phyloP scores from a whole-genome alignment of 2,329 filamentous ascomycete genomes.

The Botryotinia convoluta region DNA sequence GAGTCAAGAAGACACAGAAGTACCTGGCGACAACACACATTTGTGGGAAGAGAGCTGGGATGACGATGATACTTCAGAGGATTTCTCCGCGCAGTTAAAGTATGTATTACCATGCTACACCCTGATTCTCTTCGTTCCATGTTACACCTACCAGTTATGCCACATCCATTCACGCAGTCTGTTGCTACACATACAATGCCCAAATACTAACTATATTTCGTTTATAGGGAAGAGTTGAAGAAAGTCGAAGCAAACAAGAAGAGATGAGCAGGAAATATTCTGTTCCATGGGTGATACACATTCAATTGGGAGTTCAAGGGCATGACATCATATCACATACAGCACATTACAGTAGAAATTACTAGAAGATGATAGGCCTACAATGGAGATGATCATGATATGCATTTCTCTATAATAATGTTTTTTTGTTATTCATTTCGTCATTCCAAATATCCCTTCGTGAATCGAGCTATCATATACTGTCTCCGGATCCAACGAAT shows the following conservation, averaged over 20 bases:
- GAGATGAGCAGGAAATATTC: slow-evolving; percentile 43
- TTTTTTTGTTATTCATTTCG: slow-evolving; percentile 10
- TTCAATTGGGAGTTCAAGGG: slow-evolving; percentile 10
- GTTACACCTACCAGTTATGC: neutral
- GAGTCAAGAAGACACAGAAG: slow-evolving; percentile 86
- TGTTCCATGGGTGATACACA: neutral
- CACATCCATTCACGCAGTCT: neutral
- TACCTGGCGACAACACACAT: slow-evolving; percentile 72
- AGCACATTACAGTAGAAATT: slow-evolving; percentile 5
- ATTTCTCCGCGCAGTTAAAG: slow-evolving; percentile 94
- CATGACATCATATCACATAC: slow-evolving; percentile 13
- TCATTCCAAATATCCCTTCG: slow-evolving; percentile 30
- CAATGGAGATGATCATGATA: slow-evolving; percentile 10
- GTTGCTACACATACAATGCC: neutral
- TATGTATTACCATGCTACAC: slow-evolving; percentile 46
- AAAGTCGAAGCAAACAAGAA: slow-evolving; percentile 81
- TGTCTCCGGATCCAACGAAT: slow-evolving; percentile 24
- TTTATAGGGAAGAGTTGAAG: slow-evolving; percentile 78
- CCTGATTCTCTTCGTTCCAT: neutral
- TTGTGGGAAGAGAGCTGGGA: slow-evolving; percentile 99
- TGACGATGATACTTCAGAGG: slow-evolving; percentile 94
- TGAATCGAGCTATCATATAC: slow-evolving; percentile 30
- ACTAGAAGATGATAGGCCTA: slow-evolving; percentile 4
- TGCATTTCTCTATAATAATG: slow-evolving; percentile 8
- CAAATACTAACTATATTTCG: neutral